phyloP scores from a whole-genome alignment of 768 basidiomycete species.

The Pholiota conissans region DNA sequence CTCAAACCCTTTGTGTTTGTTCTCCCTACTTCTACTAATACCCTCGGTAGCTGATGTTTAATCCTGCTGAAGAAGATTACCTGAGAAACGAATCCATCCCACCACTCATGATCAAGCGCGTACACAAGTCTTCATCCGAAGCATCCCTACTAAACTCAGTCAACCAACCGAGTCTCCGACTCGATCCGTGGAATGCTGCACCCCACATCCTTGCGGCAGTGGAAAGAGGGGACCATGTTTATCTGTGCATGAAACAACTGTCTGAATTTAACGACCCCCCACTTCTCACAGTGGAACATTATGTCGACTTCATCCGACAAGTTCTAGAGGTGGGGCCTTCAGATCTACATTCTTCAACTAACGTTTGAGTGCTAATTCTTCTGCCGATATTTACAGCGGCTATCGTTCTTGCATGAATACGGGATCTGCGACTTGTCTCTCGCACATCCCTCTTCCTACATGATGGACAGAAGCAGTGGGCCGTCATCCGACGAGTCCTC shows the following conservation, averaged over 20 bases:
- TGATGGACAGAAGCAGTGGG: slow-evolving; percentile 43
- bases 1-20: not conserved
- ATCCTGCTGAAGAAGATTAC: slow-evolving; percentile 18
- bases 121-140: slow-evolving; percentile 36
- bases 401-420: slow-evolving; percentile 51
- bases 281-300: slow-evolving; percentile 44
- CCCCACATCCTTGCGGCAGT: slow-evolving; percentile 47
- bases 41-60: slow-evolving; percentile 35
- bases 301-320: slow-evolving; percentile 52
- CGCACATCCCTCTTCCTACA: slow-evolving; percentile 34
- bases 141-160: slow-evolving; percentile 41
- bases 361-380: not conserved
- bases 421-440: slow-evolving; percentile 36
- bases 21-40: too few relatives aligned
- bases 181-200: slow-evolving; percentile 56
- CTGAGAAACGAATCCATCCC: slow-evolving; percentile 12
- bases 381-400: slow-evolving; percentile 28
- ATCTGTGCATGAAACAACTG: slow-evolving; percentile 46
- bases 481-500: slow-evolving; percentile 4
- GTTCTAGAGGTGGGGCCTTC: slow-evolving; percentile 44
- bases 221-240: slow-evolving; percentile 39
- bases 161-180: slow-evolving; percentile 42
- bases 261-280: slow-evolving; percentile 45
- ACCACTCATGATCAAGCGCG: slow-evolving; percentile 40
- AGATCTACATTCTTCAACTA: not conserved